Base-by-base conservation (phyloP, 108 stramenopile genomes). In the Fragilariopsis cylindrus region DNA sequence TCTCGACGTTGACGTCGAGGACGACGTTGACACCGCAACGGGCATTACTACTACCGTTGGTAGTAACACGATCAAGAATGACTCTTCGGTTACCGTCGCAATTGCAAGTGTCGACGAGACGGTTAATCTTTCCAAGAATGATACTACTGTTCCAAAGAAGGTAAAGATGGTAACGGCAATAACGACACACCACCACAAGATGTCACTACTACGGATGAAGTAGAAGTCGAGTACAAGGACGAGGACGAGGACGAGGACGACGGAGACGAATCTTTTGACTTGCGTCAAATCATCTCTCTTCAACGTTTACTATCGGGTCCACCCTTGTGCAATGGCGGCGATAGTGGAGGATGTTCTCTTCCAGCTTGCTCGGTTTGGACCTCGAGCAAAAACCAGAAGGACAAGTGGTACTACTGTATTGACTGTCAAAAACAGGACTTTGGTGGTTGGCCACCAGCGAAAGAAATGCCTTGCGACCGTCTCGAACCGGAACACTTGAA, bases 351-450 rank as follows among this genome's bases (percentile, higher is more conserved):
- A 3, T 90, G 86, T 42, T 50, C 58, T 9, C 69, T 84, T 3
- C 58, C 70, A 3, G 86, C 88, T 15, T 84, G 79, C 60, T 62
- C 72, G 42, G 56, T 79, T 18, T 89, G 69, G 60, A 70, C 57
- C 48, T 81, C 76, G 9, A 78, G 44, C 41, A 13, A 19, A 7
- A 55, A 71, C n/a, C 62, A 62, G 4, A 81, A 69, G 47, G 58
- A 74, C 8, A 60, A 58, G 12, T 87, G 86, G 86, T 80, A 80
- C 64, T 78, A 75, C 45, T 87, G 86, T 50, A 48, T 87, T 21
- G 84, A 87, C 57, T 87, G 86, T 52, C 81, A 82, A 79, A 76
- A 75, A 44, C 60, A 73, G 12, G 87, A 89, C 42, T 92, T 78
- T 76, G 89, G 75, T 48, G 89, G 91, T 50, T 90, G 85, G 83